These are phyloP conservation scores for Aspergillus proliferans DNA, from an alignment of 2,329 filamentous ascomycete genomes.

Conservation along the genomic window DNA sequence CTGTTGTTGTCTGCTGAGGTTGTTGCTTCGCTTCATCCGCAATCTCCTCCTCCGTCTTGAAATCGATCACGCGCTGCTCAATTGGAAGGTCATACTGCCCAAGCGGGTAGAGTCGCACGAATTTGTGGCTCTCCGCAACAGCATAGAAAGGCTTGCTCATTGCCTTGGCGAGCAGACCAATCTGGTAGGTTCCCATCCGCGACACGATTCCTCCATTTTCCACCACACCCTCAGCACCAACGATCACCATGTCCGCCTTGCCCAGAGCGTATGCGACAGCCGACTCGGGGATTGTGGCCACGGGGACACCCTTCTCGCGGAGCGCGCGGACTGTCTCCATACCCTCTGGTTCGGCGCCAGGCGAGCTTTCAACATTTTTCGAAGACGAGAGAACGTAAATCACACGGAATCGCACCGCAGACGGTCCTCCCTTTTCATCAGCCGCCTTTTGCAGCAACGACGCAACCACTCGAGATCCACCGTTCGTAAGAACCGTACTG, in stretches of 20 bases:
- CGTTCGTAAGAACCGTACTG: constrained; percentile 80
- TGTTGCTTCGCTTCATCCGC: constrained; percentile 42
- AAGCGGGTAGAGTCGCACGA: constrained; percentile 78
- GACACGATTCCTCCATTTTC: constrained; percentile 92
- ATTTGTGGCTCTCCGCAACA: constrained; percentile 93
- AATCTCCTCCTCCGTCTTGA: constrained; percentile 53
- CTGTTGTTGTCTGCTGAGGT: constrained; percentile 16
- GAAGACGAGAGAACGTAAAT: constrained; percentile 61
- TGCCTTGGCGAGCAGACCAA: constrained; percentile 71
- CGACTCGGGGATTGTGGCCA: constrained; percentile 71
- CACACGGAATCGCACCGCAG: constrained; percentile 68
- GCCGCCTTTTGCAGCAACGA: constrained; percentile 69
- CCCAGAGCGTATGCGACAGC: constrained; percentile 74
- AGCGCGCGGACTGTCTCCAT: constrained; percentile 65
- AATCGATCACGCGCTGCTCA: constrained; percentile 70
- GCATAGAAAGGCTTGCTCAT: constrained; percentile 78
- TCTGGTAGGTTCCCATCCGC: constrained; percentile 77
- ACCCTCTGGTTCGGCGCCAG: constrained; percentile 51
- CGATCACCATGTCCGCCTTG: constrained; percentile 63
- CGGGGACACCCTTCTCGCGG: constrained; percentile 67
- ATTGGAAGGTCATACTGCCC: constrained; percentile 76
- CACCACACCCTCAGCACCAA: constrained; percentile 75
- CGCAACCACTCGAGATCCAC: constrained; percentile 77
- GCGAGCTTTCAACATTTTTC: constrained; percentile 20
- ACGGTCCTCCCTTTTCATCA: constrained; percentile 50